These are phyloP conservation scores for Lasiodiplodia gonubiensis DNA, from an alignment of 2,329 filamentous ascomycete genomes.

Conservation along the genomic window DNA sequence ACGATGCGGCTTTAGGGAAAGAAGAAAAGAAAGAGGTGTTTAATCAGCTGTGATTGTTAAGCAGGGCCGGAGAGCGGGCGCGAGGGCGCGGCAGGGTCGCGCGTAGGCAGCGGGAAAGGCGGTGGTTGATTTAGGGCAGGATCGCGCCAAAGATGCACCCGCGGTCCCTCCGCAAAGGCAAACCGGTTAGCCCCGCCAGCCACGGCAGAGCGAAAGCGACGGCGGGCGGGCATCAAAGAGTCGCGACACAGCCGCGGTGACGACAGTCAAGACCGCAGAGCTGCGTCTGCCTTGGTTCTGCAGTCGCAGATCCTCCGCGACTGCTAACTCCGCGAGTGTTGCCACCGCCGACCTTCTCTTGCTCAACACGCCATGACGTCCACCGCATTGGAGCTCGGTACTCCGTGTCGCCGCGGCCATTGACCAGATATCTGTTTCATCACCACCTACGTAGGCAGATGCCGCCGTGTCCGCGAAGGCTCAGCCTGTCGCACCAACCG, in stretches of 20 bases:
- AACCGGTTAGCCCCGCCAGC: not conserved
- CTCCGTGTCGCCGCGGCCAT: too few relatives aligned
- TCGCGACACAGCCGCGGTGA: not conserved
- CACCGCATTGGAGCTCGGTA: not conserved
- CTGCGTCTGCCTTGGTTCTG: slow-evolving; percentile 4
- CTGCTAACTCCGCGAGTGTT: not conserved
- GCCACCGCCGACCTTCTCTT: not conserved
- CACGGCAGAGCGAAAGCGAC: not conserved
- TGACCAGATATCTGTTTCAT: not conserved
- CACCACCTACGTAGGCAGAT: slow-evolving; percentile 3
- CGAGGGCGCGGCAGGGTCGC: too few relatives aligned
- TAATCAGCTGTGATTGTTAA: not conserved
- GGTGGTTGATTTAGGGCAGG: not conserved
- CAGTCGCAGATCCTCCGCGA: slow-evolving; percentile 6
- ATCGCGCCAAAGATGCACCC: not conserved
- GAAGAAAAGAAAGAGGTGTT: too few relatives aligned
- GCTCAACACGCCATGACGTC: not conserved
- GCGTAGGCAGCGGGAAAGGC: not conserved
- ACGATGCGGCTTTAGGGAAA: too few relatives aligned
- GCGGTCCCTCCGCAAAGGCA: not conserved
- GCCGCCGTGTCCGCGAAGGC: not conserved
- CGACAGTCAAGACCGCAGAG: slow-evolving; percentile 1
- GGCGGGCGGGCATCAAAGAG: not conserved
- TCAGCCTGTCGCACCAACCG: not conserved
- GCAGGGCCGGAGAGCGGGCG: not conserved